A percentile compares a stretch with the other conserved stretches of the same genome.
Conservation (phyloP, 2,329 filamentous ascomycete species). For the Chaetothyriales sp. region DNA sequence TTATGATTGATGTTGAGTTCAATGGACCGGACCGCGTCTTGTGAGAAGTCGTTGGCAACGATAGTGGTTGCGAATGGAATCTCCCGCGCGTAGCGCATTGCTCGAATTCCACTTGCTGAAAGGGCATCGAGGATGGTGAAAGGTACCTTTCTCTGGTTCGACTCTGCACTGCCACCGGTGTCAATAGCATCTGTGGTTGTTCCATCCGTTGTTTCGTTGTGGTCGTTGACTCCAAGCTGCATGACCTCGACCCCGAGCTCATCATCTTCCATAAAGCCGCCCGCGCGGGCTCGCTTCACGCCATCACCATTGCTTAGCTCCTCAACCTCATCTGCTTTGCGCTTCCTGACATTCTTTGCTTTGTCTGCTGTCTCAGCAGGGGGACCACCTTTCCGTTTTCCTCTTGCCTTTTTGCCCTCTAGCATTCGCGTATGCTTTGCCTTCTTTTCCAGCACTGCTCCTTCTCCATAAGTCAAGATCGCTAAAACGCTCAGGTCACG, state of each 20-base stretch:
- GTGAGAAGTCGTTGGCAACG: constrained; percentile 79
- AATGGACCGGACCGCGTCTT: constrained; percentile 65
- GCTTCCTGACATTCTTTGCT: constrained; percentile 23
- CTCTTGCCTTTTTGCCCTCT: constrained; percentile 21
- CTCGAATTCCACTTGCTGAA: constrained; percentile 83
- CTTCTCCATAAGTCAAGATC: constrained; percentile 76
- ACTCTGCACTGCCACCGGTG: constrained; percentile 14
- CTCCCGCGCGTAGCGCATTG: constrained; percentile 81
- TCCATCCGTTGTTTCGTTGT: constrained; percentile 1
- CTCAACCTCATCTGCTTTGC: constrained; percentile 19
- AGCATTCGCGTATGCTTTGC: constrained; percentile 32
- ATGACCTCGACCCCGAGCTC: constrained; percentile 4
- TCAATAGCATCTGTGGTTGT: background rate
- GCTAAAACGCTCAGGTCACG: constrained; percentile 85
- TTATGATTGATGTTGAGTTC: constrained; percentile 77
- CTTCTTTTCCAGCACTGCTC: constrained; percentile 41
- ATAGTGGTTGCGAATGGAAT: constrained; percentile 70
- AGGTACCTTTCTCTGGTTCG: constrained; percentile 20
- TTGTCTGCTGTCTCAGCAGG: constrained; percentile 11
- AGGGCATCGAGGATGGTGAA: constrained; percentile 91
- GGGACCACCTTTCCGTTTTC: constrained; percentile 14
- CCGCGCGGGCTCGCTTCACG: constrained; percentile 5
- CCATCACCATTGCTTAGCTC: constrained; percentile 5
- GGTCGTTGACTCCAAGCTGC: background rate
- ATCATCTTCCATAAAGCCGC: constrained; percentile 3